These are phyloP conservation scores for Tylopilus intermedius DNA, from an alignment of 768 basidiomycete species.

Conservation along the genomic window DNA sequence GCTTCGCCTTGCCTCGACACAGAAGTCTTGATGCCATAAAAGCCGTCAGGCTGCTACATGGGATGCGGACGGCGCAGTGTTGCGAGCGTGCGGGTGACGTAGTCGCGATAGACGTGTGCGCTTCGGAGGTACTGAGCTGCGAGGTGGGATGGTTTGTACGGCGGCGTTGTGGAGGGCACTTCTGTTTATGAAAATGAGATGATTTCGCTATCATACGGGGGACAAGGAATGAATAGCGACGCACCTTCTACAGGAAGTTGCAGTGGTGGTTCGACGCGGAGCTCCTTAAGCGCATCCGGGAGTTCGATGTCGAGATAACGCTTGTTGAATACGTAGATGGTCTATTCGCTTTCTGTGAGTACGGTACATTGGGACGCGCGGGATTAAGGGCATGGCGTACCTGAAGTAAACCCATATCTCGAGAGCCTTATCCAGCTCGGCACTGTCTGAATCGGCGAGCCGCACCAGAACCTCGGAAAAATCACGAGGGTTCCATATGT, in stretches of 20 bases:
- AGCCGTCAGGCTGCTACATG: slow-evolving; percentile 57
- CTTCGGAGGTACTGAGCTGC: slow-evolving; percentile 62
- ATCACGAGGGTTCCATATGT: too few relatives aligned
- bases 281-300: slow-evolving; percentile 57
- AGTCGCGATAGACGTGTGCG: slow-evolving; percentile 60
- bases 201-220: background rate
- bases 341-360: slow-evolving; percentile 30
- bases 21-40: too few relatives aligned
- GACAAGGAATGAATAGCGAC: slow-evolving; percentile 7
- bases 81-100: slow-evolving; percentile 47
- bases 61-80: slow-evolving; percentile 66
- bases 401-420: too few relatives aligned
- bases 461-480: too few relatives aligned
- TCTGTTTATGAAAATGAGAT: slow-evolving; percentile 34
- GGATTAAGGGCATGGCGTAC: background rate
- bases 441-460: too few relatives aligned
- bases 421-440: too few relatives aligned
- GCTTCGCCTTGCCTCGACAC: too few relatives aligned
- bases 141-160: slow-evolving; percentile 61
- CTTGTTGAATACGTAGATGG: slow-evolving; percentile 83
- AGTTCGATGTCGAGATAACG: slow-evolving; percentile 67
- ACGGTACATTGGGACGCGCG: background rate
- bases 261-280: slow-evolving; percentile 55
- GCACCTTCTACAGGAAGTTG: slow-evolving; percentile 72
- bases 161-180: slow-evolving; percentile 62